phyloP scores from a whole-genome alignment of 805 yeast species.

The Candida silvicultrix region DNA sequence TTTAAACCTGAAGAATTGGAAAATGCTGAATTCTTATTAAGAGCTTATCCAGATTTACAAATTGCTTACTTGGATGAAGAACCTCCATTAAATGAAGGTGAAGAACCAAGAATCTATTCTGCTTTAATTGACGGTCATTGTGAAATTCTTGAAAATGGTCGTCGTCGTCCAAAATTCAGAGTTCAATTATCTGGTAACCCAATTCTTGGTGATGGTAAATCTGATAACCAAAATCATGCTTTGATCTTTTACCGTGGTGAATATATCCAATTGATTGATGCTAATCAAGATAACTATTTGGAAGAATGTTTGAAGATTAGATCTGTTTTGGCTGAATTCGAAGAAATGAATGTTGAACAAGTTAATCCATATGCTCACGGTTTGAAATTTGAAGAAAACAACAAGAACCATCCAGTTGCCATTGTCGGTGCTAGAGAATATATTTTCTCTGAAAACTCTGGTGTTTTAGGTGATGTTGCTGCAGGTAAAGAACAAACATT shows the following conservation, averaged over 20 bases:
- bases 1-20: conserved; percentile 72
- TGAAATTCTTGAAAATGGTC: conserved; percentile 63
- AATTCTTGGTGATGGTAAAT: conserved; percentile 82
- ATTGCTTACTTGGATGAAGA: conserved; percentile 95
- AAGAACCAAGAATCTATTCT: conserved; percentile 66
- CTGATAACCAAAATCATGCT: conserved; percentile 82
- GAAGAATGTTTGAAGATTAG: conserved; percentile 83
- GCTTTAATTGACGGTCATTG: conserved; percentile 79
- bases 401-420: conserved; percentile 61
- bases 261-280: conserved; percentile 78
- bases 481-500: conserved; percentile 90
- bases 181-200: conserved; percentile 80
- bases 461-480: conserved; percentile 83
- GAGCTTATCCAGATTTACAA: conserved; percentile 81
- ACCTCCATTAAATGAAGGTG: conserved; percentile 66
- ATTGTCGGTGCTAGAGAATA: conserved; percentile 85
- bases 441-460: conserved; percentile 80
- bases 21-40: conserved; percentile 71
- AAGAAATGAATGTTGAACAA: conserved; percentile 69
- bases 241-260: conserved; percentile 79
- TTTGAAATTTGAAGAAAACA: conserved; percentile 50
- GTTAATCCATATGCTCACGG: conserved; percentile 75
- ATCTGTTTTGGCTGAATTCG: conserved; percentile 78
- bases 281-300: conserved; percentile 79
- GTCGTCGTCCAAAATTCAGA: conserved; percentile 72